Evolutionary conservation across 306 rosid species (phyloP), one percentile per base, ranked within the genome.

Genomic region (Lablab purpureus): DNA sequence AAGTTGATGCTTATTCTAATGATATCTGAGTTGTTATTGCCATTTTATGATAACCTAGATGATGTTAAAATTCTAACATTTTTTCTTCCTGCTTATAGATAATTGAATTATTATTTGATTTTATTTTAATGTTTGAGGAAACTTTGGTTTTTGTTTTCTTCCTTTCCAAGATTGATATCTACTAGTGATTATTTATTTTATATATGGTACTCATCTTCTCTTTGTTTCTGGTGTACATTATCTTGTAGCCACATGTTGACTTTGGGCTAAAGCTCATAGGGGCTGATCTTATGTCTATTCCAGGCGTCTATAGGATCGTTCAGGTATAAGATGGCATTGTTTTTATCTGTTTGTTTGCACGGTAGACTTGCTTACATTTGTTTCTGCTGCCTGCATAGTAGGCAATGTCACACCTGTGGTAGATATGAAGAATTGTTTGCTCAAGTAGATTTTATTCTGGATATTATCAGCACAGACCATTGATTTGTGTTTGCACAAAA

Each of bases 281-380:
- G 77, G 93, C 90, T 77, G 97, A 94, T 85, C 90, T 94, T 62
- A 92, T 94, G 99, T 87, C 97, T 54, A 91, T 92, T 83, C 99
- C 97, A 43, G 99, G 97, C 32, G 86, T 89, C 81, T 93, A 92
- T 76, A 82, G 92, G 71, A 67, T 91, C 83, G 94, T 91, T 86
- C 99, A 94, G 99, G 99, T 91, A 85, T 10, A 36, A 1, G 22
- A 17, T 28, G 40, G 62, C 47, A 45, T 45, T 65, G 51, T 51
- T 63, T 82, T 32, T 23, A 52, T 27, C 10, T 23, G 28, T 68
- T 40, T 51, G 21, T 43, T 27, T 34, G 34, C 40, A 43, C 12
- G 41, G 21, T 60, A 68, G 32, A 54, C 34, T 78, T 84, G 78
- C 74, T 27, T 22, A 32, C 46, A 23, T 52, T 40, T 18, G n/a